Evolutionary conservation across 2,329 filamentous ascomycete genomes (phyloP), one percentile per base, ranked within the genome.

Genomic region (Aspergillus fischeri): DNA sequence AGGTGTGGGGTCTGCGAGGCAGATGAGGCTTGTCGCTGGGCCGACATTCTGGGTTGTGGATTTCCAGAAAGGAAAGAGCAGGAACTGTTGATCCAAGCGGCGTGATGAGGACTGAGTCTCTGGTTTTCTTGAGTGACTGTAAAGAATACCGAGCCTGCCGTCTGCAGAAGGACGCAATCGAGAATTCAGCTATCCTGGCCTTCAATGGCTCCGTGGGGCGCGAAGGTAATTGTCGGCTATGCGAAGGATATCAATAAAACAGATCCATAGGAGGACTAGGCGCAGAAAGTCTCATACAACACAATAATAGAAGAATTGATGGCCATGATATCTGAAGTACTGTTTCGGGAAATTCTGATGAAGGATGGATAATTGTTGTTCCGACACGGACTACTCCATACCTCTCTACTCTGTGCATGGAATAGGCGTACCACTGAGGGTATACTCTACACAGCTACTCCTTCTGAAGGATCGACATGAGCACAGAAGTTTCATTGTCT

Each of bases 1-100:
- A 97, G 88, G 66, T 91, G 87, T 48, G 84, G 75, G 52, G 72
- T 72, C 62, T 77, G 74, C 1, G 74, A 73, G 56, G 75, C 73
- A 29, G 73, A 75, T 21, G 71, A 71, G 69, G 86, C 84, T 76
- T 86, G 84, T 68, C 86, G 85, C 67, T 81, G 65, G 62, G 85
- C 83, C 44, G 88, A 81, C 84, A 91, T 89, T 62, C 52, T 29
- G 50, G 25, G 10, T 4, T 14, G 2, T n/a, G 17, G 24, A 58
- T 62, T 67, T 17, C 29, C 49, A 1, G 17, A n/a, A 27, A 21
- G 21, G 10, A 11, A 29, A 42, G 21, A 54, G 11, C 27, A 28
- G 21, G n/a, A 10, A 29, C 11, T 47, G 14, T 7, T 3, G 4
- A 25, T 14, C 3, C 44, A 24, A 20, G 21, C 24, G 10, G 3